These are phyloP conservation scores for Diaporthe citriasiana DNA, from an alignment of 2,329 filamentous ascomycete species.

Conservation along the genomic window DNA sequence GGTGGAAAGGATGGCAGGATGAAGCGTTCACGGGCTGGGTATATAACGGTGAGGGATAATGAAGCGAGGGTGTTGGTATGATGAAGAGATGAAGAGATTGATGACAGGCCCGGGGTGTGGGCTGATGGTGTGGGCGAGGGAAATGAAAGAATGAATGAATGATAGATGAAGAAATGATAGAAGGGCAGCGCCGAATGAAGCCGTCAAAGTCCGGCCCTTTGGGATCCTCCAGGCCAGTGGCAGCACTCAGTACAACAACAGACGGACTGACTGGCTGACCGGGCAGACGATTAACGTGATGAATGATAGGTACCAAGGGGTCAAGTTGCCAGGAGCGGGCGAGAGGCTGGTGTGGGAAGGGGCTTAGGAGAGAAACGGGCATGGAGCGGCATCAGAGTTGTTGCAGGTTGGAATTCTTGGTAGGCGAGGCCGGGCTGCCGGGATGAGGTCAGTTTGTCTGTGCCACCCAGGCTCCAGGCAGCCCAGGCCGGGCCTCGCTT, in stretches of 20 bases:
- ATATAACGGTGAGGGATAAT: slow-evolving; percentile 28
- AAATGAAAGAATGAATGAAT: slow-evolving; percentile 18
- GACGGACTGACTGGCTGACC: background rate
- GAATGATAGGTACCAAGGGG: background rate
- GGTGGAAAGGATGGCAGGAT: slow-evolving; percentile 21
- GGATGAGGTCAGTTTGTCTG: slow-evolving; percentile 18
- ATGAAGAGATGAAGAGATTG: slow-evolving; percentile 28
- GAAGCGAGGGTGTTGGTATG: slow-evolving; percentile 16
- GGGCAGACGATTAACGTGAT: slow-evolving; percentile 3
- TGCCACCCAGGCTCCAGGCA: slow-evolving; percentile 11
- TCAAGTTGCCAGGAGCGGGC: background rate
- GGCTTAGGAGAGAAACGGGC: slow-evolving; percentile 10
- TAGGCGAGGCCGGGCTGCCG: slow-evolving; percentile 20
- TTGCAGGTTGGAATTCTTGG: slow-evolving; percentile 29
- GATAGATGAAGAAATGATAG: slow-evolving; percentile 9
- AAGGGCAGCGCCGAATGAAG: slow-evolving; percentile 13
- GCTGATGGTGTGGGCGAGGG: slow-evolving; percentile 29
- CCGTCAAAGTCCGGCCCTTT: slow-evolving; percentile 11
- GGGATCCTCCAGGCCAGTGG: slow-evolving; percentile 15
- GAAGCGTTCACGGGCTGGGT: slow-evolving; percentile 28
- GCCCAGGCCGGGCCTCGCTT: background rate
- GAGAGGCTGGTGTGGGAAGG: slow-evolving; percentile 6
- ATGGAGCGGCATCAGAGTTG: slow-evolving; percentile 28
- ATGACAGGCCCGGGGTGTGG: slow-evolving; percentile 13
- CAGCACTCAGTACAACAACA: background rate